A percentile compares a stretch with the other conserved stretches of the same genome.
These are phyloP conservation scores for Polytrichum commune DNA, from an alignment of 225 moss, liverwort and hornwort genomes.

Conservation along the genomic window DNA sequence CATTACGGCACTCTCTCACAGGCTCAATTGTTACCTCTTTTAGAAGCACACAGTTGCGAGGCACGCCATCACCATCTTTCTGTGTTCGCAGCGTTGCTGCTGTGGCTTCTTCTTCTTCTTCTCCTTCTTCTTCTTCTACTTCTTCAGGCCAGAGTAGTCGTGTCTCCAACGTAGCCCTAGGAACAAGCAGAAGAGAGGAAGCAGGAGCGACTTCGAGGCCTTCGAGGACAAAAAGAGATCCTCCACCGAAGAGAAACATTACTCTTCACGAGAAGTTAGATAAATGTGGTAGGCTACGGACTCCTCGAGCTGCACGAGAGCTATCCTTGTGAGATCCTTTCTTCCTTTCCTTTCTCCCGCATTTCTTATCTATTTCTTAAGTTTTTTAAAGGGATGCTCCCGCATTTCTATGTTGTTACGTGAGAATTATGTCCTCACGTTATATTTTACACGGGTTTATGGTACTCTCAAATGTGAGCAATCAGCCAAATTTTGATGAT, in stretches of 20 bases:
- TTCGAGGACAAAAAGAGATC: constrained; percentile 35
- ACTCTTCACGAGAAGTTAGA: constrained; percentile 39
- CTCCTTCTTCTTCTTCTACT: no score
- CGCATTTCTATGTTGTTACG: neutral
- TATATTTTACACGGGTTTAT: no score
- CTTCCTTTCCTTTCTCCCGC: neutral
- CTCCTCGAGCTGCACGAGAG: constrained; percentile 60
- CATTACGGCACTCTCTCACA: no score
- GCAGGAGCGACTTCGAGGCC: constrained; percentile 6
- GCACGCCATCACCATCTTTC: no score
- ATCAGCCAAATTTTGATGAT: no score
- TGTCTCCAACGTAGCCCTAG: constrained; percentile 2
- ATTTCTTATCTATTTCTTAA: neutral
- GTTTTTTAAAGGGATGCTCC: no score
- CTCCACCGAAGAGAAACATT: constrained; percentile 15
- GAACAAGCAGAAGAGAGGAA: constrained; percentile 11
- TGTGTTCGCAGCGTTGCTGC: no score
- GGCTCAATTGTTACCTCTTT: no score
- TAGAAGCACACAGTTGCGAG: no score
- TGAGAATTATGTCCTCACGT: no score
- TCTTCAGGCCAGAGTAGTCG: neutral
- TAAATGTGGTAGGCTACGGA: constrained; percentile 51
- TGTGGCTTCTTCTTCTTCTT: no score
- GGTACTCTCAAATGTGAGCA: no score
- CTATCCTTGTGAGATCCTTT: constrained; percentile 29